Evolutionary conservation across 768 basidiomycete genomes (phyloP), one percentile per base, ranked within the genome.

Genomic region (Baorangia bicolor): DNA sequence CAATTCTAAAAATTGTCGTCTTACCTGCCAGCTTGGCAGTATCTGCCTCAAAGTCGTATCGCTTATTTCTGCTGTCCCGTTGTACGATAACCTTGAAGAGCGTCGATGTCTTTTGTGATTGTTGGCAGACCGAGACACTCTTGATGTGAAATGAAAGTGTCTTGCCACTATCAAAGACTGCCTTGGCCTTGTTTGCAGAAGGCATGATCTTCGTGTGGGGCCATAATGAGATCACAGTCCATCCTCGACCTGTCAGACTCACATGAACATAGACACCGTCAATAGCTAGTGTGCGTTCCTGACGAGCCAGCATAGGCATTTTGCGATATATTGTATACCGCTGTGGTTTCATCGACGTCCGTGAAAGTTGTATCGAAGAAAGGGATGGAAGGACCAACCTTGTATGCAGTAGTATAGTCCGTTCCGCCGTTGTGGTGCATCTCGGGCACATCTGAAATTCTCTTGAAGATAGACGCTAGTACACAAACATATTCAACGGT

Each of bases 11-110:
- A 16, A 21, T 8, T 9, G 30, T 25, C 16, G 12, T 21, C 89
- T 63, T 66, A 90, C 91, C 81, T 44, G 95, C 93, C 53, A 85
- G 67, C 69, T 86, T 88, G 2, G 89, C 79, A 61, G 76, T 93
- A 71, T 96, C 95, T 0, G 94, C 96, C 74, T 99, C 97, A 68
- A 97, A 98, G 64, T 98, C 96, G 68, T 98, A 98, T 37, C 94
- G 79, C 78, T 98, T 99, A 62, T 87, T 88, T 39, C 84, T 79
- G 40, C 81, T 80, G 35, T 83, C 81, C 59, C 90, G 77, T 66
- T 84, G 87, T 13, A 98, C 82, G 31, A 96, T 83, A 20, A 98
- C 80, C 78, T 95, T 96, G 82, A 99, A 95, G 35, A 84, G 81
- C 1, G 89, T 81, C 28, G 88, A 86, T 13, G 83, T 83, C 70